These are phyloP conservation scores for Hanseniaspora vineae DNA, from an alignment of 805 yeast species.

Conservation along the genomic window DNA sequence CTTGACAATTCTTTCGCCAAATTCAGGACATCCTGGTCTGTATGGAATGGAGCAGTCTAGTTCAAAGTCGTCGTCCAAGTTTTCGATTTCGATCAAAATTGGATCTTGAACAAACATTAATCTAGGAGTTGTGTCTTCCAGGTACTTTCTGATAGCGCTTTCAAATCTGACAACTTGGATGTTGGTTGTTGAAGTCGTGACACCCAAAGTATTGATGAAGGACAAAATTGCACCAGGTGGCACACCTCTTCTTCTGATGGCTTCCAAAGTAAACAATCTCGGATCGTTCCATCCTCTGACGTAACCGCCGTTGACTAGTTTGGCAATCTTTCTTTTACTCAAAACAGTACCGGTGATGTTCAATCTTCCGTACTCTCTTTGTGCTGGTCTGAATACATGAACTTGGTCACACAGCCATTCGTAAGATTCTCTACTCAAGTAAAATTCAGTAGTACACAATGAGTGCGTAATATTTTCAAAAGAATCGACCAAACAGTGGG, in stretches of 20 bases:
- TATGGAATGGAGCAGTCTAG: constrained; percentile 70
- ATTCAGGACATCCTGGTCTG: constrained; percentile 71
- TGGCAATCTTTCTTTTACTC: constrained; percentile 93
- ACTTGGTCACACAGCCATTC: constrained; percentile 97
- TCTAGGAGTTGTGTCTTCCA: constrained; percentile 88
- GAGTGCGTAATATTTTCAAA: constrained; percentile 94
- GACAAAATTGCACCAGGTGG: constrained; percentile 97
- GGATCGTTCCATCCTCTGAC: constrained; percentile 99
- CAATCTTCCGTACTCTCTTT: constrained; percentile 95
- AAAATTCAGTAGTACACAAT: constrained; percentile 91
- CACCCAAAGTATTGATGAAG: constrained; percentile 91
- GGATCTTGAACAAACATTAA: constrained; percentile 90
- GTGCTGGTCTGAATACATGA: constrained; percentile 95
- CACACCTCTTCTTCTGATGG: constrained; percentile 90
- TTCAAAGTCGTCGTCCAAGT: constrained; percentile 60
- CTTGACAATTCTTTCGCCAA: constrained; percentile 64
- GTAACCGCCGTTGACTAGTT: constrained; percentile 63
- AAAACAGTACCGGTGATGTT: constrained; percentile 88
- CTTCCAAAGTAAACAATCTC: constrained; percentile 86
- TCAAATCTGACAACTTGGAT: constrained; percentile 88
- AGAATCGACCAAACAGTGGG: constrained; percentile 97
- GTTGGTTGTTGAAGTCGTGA: constrained; percentile 83
- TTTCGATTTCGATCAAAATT: constrained; percentile 67
- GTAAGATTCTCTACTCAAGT: constrained; percentile 82
- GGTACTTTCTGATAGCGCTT: constrained; percentile 70